Percentiles rank a stretch among this genome's conserved stretches.
These are phyloP conservation scores for Hydrangea macrophylla DNA, from an alignment of 148 eudicot genomes.

Conservation along the genomic window DNA sequence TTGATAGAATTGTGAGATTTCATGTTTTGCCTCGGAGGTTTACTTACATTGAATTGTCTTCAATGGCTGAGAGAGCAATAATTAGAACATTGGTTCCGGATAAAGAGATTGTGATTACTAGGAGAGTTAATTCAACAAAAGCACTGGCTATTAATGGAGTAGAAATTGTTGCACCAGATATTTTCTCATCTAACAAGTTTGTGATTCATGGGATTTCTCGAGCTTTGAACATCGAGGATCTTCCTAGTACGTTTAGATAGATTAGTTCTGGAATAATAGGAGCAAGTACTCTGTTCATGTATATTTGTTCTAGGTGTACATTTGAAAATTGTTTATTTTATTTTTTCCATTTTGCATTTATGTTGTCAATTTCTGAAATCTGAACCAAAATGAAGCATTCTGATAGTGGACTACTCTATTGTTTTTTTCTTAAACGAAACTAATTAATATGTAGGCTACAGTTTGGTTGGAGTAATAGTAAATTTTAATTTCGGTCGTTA, in stretches of 20 bases:
- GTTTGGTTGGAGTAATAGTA: no score
- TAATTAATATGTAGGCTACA: no score
- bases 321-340: no score
- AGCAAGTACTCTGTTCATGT: not conserved
- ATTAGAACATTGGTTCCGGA: conserved; percentile 38
- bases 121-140: conserved; percentile 17
- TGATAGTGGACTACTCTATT: not conserved
- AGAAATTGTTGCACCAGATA: conserved; percentile 36
- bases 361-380: not conserved
- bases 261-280: not conserved
- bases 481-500: no score
- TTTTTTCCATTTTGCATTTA: not conserved
- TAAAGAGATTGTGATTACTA: conserved; percentile 29
- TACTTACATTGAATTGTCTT: conserved; percentile 28
- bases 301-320: not conserved
- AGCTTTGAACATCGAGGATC: conserved; percentile 34
- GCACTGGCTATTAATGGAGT: conserved; percentile 46
- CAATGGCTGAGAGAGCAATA: conserved; percentile 29
- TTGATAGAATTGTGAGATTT: conserved; percentile 47
- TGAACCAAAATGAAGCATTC: not conserved
- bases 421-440: no score
- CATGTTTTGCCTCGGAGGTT: conserved; percentile 43
- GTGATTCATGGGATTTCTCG: conserved; percentile 59
- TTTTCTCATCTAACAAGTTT: conserved; percentile 33
- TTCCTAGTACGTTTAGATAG: conserved; percentile 18